Conservation (phyloP, 1,284 basidiomycete genomes). For the Trametes polyzona region DNA sequence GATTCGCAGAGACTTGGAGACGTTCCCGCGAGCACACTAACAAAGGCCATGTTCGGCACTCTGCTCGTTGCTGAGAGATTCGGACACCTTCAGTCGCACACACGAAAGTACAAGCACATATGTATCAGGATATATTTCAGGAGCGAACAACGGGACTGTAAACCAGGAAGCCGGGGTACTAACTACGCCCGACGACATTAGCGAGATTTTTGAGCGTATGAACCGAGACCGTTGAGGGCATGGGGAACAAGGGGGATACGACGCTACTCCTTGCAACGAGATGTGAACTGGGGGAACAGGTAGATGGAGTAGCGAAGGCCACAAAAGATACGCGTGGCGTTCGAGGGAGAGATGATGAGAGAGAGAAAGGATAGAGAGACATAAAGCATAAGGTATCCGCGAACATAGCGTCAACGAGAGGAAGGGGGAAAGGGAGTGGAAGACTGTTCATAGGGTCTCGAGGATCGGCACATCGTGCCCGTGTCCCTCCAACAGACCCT, state of each 20-base stretch:
- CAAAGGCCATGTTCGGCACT: neutral
- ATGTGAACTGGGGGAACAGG: conserved; percentile 36
- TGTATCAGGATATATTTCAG: conserved; percentile 1
- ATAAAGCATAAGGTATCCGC: conserved; percentile 33
- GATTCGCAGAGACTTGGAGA: no score
- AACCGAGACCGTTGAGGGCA: conserved; percentile 24
- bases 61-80: neutral
- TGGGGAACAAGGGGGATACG: conserved; percentile 39
- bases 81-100: neutral
- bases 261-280: conserved; percentile 55
- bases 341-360: conserved; percentile 18
- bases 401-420: conserved; percentile 13
- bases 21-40: no score
- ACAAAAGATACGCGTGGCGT: conserved; percentile 24
- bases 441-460: conserved; percentile 33
- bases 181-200: conserved; percentile 24
- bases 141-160: neutral
- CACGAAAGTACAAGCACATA: neutral
- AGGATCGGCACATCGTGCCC: conserved; percentile 48
- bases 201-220: conserved; percentile 17
- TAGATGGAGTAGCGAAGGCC: conserved; percentile 50
- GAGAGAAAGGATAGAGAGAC: conserved; percentile 28
- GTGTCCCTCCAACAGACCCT: conserved; percentile 51
- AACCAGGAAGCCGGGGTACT: conserved; percentile 18
- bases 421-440: conserved; percentile 8